A percentile compares a stretch with the other conserved stretches of the same genome.
Evolutionary conservation across 441 rosid species (phyloP).

Genomic region (Breynia disticha): DNA sequence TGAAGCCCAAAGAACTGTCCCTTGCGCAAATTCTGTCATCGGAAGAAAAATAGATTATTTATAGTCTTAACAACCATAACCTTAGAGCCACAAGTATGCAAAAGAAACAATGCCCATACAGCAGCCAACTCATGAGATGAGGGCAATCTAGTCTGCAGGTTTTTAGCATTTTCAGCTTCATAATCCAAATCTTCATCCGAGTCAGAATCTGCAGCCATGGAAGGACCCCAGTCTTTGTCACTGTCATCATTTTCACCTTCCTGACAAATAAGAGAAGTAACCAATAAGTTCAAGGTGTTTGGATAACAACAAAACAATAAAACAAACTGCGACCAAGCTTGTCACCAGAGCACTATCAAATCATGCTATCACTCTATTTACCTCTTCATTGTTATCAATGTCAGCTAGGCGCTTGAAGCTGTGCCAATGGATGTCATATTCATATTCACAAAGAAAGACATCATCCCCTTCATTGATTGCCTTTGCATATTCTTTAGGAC

Average conservation of each 20-base stretch:
- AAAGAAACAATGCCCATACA: slow-evolving; percentile 27
- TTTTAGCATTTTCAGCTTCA: slow-evolving; percentile 37
- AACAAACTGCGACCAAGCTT: slow-evolving; percentile 8
- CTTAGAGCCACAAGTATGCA: slow-evolving; percentile 16
- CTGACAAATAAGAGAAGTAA: slow-evolving; percentile 22
- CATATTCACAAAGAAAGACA: slow-evolving; percentile 84
- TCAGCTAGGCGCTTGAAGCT: slow-evolving; percentile 84
- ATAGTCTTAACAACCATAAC: slow-evolving; percentile 5
- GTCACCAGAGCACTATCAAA: background rate
- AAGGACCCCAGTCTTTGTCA: slow-evolving; percentile 68
- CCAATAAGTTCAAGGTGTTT: slow-evolving; percentile 4
- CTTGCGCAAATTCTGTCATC: slow-evolving; percentile 55
- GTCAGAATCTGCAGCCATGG: slow-evolving; percentile 36
- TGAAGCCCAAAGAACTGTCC: slow-evolving; percentile 79
- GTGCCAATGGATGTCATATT: slow-evolving; percentile 86
- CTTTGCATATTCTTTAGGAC: slow-evolving; percentile 62
- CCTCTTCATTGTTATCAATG: slow-evolving; percentile 46
- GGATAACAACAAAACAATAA: too few species aligned
- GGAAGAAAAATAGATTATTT: slow-evolving; percentile 10
- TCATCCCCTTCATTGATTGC: slow-evolving; percentile 80
- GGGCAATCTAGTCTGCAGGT: slow-evolving; percentile 29
- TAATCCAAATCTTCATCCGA: slow-evolving; percentile 57
- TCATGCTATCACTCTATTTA: slow-evolving; percentile 10
- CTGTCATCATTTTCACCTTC: slow-evolving; percentile 47
- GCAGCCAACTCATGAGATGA: slow-evolving; percentile 46